Conservation (phyloP, 1,139 yeast species). For the Debaryomyces sp. region DNA sequence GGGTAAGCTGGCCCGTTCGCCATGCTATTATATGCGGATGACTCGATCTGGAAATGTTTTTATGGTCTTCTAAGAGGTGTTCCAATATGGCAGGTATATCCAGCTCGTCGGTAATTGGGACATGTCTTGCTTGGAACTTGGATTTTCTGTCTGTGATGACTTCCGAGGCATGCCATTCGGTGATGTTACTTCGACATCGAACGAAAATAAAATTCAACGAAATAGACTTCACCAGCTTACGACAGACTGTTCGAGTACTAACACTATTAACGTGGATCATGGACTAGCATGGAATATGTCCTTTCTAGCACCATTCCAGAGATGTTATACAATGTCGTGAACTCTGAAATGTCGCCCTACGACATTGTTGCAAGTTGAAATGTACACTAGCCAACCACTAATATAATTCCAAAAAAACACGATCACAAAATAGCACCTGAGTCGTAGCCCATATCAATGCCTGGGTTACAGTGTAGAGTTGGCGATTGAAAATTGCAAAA, state of each 20-base stretch:
- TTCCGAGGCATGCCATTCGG: slow-evolving; percentile 33
- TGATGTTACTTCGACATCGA: slow-evolving; percentile 8
- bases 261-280: neutral
- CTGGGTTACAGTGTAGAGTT: too few species aligned
- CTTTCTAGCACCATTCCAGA: too few species aligned
- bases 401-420: neutral
- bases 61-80: slow-evolving; percentile 37
- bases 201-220: neutral
- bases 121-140: slow-evolving; percentile 62
- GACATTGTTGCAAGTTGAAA: slow-evolving; percentile 1
- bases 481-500: too few species aligned
- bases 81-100: slow-evolving; percentile 44
- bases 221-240: neutral
- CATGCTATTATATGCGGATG: slow-evolving; percentile 75
- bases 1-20: slow-evolving; percentile 44
- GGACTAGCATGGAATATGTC: neutral
- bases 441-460: too few species aligned
- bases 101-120: slow-evolving; percentile 30
- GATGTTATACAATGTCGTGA: neutral
- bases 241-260: neutral
- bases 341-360: neutral
- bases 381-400: neutral
- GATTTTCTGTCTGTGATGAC: slow-evolving; percentile 52
- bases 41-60: slow-evolving; percentile 46
- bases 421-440: neutral